Percentiles rank a stretch among this genome's conserved stretches.
These are phyloP conservation scores for Trypanosoma conorhini DNA, from an alignment of 208 protist species.

Conservation along the genomic window DNA sequence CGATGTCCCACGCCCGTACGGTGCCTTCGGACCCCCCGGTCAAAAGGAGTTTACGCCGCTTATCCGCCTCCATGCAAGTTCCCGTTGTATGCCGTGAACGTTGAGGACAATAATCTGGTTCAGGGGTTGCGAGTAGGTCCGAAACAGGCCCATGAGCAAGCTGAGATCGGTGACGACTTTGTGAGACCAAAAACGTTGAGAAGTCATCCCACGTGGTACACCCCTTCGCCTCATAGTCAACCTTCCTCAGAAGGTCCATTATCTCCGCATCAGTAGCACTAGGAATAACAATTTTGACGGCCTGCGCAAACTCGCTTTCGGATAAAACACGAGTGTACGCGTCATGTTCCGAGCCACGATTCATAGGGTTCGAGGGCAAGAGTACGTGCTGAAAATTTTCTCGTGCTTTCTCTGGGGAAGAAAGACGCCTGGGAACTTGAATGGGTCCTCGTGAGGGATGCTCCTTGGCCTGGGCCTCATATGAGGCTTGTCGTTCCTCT, in stretches of 20 bases:
- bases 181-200: conserved; percentile 71
- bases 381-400: conserved; percentile 19
- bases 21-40: conserved; percentile 74
- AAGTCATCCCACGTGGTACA: conserved; percentile 77
- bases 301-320: conserved; percentile 30
- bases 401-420: background rate
- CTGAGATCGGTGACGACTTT: conserved; percentile 58
- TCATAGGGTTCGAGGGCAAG: background rate
- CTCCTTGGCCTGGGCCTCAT: background rate
- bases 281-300: conserved; percentile 34
- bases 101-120: conserved; percentile 34
- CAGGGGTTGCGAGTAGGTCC: conserved; percentile 42
- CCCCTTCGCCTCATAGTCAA: conserved; percentile 69
- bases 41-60: conserved; percentile 47
- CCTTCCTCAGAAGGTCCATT: conserved; percentile 63
- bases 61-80: conserved; percentile 50
- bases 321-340: conserved; percentile 35
- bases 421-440: background rate
- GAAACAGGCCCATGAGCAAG: conserved; percentile 43
- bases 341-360: background rate
- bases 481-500: background rate
- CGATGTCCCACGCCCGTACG: conserved; percentile 69
- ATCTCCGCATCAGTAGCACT: conserved; percentile 44
- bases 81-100: conserved; percentile 32
- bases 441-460: background rate